phyloP scores from a whole-genome alignment of 768 basidiomycete species.

The Postia placenta region DNA sequence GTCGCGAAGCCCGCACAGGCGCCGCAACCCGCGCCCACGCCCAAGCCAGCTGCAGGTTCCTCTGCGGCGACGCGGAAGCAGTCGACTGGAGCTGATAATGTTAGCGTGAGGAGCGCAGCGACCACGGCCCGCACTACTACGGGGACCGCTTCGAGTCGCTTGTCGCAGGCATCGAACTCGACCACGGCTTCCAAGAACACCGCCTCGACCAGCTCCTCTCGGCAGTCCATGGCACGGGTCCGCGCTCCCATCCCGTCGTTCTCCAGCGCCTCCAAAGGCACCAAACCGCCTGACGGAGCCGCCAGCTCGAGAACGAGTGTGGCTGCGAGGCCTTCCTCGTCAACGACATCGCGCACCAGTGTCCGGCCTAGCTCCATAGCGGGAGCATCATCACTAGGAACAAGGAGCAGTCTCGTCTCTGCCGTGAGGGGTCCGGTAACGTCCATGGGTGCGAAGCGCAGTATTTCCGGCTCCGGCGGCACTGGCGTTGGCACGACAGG shows the following conservation, averaged over 20 bases:
- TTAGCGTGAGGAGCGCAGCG: slow-evolving; percentile 6
- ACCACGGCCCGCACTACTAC: slow-evolving; percentile 2
- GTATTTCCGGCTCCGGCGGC: slow-evolving; percentile 8
- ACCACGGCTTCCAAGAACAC: slow-evolving; percentile 5
- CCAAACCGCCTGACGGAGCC: slow-evolving; percentile 5
- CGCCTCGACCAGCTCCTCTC: slow-evolving; percentile 9
- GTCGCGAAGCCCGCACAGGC: slow-evolving; percentile 20
- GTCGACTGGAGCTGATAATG: neutral
- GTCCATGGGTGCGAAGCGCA: slow-evolving; percentile 39
- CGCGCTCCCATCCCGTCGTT: slow-evolving; percentile 25
- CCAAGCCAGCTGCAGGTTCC: slow-evolving; percentile 5
- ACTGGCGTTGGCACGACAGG: slow-evolving; percentile 1
- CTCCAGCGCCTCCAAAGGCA: slow-evolving; percentile 6
- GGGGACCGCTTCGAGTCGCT: neutral
- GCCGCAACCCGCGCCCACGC: slow-evolving; percentile 1
- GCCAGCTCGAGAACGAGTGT: slow-evolving; percentile 8
- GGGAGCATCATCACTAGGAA: slow-evolving; percentile 27
- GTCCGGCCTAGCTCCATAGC: slow-evolving; percentile 9
- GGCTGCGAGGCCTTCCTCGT: slow-evolving; percentile 1
- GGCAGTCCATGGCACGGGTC: slow-evolving; percentile 10
- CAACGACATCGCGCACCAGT: neutral
- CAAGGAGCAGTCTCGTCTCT: slow-evolving; percentile 20
- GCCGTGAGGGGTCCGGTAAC: slow-evolving; percentile 28
- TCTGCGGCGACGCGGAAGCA: neutral
- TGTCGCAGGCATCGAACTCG: slow-evolving; percentile 6